Evolutionary conservation across 1,284 basidiomycete genomes (phyloP), one percentile per base, ranked within the genome.

Genomic region (Meripilus lineatus): DNA sequence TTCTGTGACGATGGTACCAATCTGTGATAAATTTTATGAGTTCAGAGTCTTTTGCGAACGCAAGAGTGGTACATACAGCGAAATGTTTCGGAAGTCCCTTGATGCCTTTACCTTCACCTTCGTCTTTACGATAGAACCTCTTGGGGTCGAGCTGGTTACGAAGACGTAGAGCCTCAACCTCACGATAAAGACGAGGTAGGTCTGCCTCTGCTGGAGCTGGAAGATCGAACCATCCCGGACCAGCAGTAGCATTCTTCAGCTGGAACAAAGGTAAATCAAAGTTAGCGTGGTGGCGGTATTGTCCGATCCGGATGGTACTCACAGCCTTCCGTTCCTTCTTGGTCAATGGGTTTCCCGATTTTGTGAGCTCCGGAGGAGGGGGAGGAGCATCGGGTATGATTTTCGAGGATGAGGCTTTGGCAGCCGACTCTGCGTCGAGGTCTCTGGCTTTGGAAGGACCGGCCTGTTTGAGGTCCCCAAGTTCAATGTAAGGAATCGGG

Each of bases 121-220:
- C 79, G 40, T 90, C 88, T 58, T 84, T 89, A 45, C 79, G 69
- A 71, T 97, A 94, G 72, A 98, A 98, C 25, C 93, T 76, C 65
- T 98, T 99, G 5, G 95, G 94, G 59, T 99, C 95, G 26, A 99
- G 76, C 45, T 93, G 87, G 61, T 95, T 95, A 38, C 89, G 82
- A 41, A 99, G 70, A 18, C 92, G 81, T 41, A 98, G 71, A 1
- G 95, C 92, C 63, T 97, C 93, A 26, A 97, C 89, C 68, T 99
- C 94, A 45, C 89, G 83, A 58, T 93, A 75, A 51, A 98, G 74
- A 46, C 87, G 79, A 25, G 91, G 89, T 5, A 93, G 71, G 48
- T 93, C 81, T 7, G 87, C 79, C 45, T 85, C 82, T 17, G 82
- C 69, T 18, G 92, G 89, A 5, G 90, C 81, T 23, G 95, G 93